Evolutionary conservation across 805 yeast genomes (phyloP), one percentile per base, ranked within the genome.

Genomic region (Candida nemodendra): DNA sequence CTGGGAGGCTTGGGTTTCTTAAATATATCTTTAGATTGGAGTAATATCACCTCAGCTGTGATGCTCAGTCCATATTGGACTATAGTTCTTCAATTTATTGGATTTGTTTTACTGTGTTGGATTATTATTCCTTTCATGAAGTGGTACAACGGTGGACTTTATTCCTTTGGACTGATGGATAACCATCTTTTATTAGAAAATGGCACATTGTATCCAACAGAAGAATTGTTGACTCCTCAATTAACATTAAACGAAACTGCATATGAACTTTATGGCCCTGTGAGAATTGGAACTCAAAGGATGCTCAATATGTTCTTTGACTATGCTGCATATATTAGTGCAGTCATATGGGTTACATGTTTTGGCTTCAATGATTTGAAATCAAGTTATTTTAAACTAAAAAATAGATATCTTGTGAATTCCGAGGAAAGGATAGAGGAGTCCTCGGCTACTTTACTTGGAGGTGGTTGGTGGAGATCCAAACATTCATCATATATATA

Each of bases 61-160:
- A 68, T 74, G 76, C 47, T 73, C 11, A 46, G 64, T 33, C 79
- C 79, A 1, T 74, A 72, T 50, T 72, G 77, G 78, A 69, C 75
- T 13, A 74, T 70, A 36, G 68, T 67, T 13, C 61, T 73, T 30
- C 73, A 72, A 45, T 74, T 74, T 49, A 41, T 59, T 6, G 78
- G 72, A 1, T 74, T 71, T 59, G 67, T 60, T 0, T 12, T 64
- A 13, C 65, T 71, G n/a, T 73, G 76, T 16, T 74, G 78, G 78
- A 45, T 68, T 2, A 48, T 71, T 31, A 59, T 74, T 23, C 79
- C 79, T 0, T 48, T 68, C 18, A 74, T 64, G 12, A 72, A 72
- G 41, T 73, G 74, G 71, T 52, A 34, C 18, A 33, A 49, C 9
- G 31, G 35, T 19, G 60, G 68, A 55, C n/a, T 50, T 45, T 44